Conservation (phyloP, 2,329 filamentous ascomycete species). For the Sclerotinia spermophila region DNA sequence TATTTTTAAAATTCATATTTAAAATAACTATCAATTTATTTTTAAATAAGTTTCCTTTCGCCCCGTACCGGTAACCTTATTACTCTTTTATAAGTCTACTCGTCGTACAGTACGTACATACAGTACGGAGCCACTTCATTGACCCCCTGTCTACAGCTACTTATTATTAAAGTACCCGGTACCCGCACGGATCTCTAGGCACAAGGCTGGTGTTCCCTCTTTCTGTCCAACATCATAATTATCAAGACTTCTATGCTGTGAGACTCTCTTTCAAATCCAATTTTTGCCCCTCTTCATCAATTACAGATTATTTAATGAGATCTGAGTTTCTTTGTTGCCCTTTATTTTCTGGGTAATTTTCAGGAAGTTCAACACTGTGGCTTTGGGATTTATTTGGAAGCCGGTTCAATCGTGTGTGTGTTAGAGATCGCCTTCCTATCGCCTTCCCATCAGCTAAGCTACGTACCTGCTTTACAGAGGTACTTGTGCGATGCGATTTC, state of each 20-base stretch:
- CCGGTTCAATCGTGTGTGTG: background rate
- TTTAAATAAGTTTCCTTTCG: background rate
- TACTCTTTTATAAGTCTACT: too few species aligned
- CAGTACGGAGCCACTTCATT: background rate
- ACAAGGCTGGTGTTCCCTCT: conserved; percentile 18
- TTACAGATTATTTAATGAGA: conserved; percentile 12
- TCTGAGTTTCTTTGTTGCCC: background rate
- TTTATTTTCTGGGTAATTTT: conserved; percentile 9
- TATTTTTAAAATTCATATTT: background rate
- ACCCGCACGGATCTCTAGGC: conserved; percentile 13
- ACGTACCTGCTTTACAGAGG: conserved; percentile 7
- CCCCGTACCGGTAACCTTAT: background rate
- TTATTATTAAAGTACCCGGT: background rate
- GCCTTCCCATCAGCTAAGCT: conserved; percentile 2
- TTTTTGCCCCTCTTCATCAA: conserved; percentile 15
- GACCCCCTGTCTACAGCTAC: background rate
- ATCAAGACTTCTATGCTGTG: conserved; percentile 11
- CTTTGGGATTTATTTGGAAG: conserved; percentile 4
- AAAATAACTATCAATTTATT: background rate
- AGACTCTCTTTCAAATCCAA: conserved; percentile 9
- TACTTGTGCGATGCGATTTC: conserved; percentile 8
- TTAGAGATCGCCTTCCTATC: conserved; percentile 11
- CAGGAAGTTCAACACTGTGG: background rate
- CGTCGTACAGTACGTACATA: too few species aligned
- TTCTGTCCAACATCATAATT: conserved; percentile 12